Conservation (phyloP, 495 filamentous ascomycete species). For the Penicillium steckii region DNA sequence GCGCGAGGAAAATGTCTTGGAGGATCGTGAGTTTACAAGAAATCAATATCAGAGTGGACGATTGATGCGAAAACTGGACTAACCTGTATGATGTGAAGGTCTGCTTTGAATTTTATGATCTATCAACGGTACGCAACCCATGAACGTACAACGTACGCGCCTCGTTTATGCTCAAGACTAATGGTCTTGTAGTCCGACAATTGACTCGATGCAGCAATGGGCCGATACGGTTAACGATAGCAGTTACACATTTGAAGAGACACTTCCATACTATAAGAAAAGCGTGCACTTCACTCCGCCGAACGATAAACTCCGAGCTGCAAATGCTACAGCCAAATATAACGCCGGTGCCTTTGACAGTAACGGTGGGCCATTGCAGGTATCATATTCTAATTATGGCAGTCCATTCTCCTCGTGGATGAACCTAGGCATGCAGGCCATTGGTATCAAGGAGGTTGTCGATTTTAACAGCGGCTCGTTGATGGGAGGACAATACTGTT, state of each 20-base stretch:
- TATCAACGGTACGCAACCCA: conserved; percentile 29
- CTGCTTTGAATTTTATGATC: conserved; percentile 53
- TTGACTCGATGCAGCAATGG: conserved; percentile 50
- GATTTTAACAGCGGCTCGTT: conserved; percentile 46
- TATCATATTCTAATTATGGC: conserved; percentile 51
- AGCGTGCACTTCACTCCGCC: conserved; percentile 53
- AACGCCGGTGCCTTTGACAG: conserved; percentile 31
- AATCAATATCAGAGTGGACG: background rate
- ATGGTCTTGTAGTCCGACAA: conserved; percentile 28
- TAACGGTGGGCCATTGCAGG: conserved; percentile 44
- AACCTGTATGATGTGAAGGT: conserved; percentile 7
- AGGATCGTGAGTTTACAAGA: conserved; percentile 23
- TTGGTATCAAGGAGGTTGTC: conserved; percentile 32
- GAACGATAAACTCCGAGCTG: conserved; percentile 23
- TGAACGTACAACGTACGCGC: background rate
- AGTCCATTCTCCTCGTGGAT: conserved; percentile 44
- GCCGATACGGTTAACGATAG: conserved; percentile 55
- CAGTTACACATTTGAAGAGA: conserved; percentile 50
- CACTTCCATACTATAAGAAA: conserved; percentile 56
- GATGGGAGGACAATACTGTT: conserved; percentile 37
- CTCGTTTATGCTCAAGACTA: background rate
- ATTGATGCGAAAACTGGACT: no score
- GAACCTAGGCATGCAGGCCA: conserved; percentile 30
- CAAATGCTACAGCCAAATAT: conserved; percentile 47
- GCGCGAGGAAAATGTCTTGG: conserved; percentile 36